Evolutionary conservation across 768 basidiomycete genomes (phyloP).

Genomic region (Lactifluus subvellereus): DNA sequence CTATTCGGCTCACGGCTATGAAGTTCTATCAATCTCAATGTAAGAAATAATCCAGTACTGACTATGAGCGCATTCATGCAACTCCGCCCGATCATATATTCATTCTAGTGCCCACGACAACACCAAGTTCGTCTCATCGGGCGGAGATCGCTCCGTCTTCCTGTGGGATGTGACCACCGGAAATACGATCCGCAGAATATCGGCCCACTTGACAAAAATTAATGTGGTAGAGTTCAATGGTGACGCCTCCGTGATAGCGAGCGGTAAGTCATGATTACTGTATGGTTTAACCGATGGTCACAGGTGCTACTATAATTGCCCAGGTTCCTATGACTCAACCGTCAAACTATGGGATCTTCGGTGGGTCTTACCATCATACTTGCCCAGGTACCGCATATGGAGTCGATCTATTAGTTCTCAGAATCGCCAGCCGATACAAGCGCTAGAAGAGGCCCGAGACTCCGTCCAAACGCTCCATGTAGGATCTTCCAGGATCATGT

Average conservation of each 20-base stretch:
- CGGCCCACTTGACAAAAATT: conserved; percentile 89
- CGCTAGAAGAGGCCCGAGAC: conserved; percentile 83
- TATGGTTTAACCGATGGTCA: conserved; percentile 11
- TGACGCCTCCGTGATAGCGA: conserved; percentile 82
- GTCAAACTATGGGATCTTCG: conserved; percentile 89
- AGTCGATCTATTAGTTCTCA: conserved; percentile 47
- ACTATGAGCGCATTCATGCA: neutral
- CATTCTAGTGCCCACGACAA: conserved; percentile 79
- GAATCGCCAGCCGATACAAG: conserved; percentile 81
- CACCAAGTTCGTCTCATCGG: conserved; percentile 86
- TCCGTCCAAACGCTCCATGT: conserved; percentile 77
- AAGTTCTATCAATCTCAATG: conserved; percentile 88
- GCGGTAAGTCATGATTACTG: conserved; percentile 48
- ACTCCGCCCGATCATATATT: neutral
- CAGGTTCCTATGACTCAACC: conserved; percentile 90
- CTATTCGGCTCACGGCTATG: conserved; percentile 91
- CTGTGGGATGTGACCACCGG: conserved; percentile 94
- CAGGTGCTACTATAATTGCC: neutral
- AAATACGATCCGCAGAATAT: conserved; percentile 70
- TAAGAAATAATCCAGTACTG: conserved; percentile 42
- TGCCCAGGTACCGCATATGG: neutral
- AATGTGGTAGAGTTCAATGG: conserved; percentile 86
- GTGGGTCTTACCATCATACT: conserved; percentile 36
- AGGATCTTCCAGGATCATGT: conserved; percentile 56
- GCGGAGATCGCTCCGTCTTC: conserved; percentile 90